Evolutionary conservation across 208 protist genomes (phyloP).

Genomic region (Acanthamoeba castellanii): DNA sequence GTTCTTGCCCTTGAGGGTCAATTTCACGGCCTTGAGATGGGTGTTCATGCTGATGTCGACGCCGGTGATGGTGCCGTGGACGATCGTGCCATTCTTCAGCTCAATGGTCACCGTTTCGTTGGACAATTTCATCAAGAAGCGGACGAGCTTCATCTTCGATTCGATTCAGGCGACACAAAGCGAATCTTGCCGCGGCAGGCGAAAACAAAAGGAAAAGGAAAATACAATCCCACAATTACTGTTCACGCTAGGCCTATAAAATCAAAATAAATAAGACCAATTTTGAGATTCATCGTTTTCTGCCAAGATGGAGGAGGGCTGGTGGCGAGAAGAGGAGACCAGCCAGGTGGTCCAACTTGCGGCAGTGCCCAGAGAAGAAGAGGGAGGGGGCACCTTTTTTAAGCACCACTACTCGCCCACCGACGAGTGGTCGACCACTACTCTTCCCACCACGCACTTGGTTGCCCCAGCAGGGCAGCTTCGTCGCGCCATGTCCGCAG

Average conservation of each 20-base stretch:
- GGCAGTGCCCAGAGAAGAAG: too few species aligned
- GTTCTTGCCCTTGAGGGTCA: slow-evolving; percentile 97
- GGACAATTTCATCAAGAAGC: slow-evolving; percentile 98
- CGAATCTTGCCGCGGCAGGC: background rate
- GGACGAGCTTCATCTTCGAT: slow-evolving; percentile 90
- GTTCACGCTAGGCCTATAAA: too few species aligned
- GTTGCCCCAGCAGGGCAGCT: background rate
- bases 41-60: slow-evolving; percentile 98
- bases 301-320: too few species aligned
- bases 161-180: background rate
- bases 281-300: too few species aligned
- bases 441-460: too few species aligned
- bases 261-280: too few species aligned
- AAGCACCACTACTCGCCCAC: too few species aligned
- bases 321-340: too few species aligned
- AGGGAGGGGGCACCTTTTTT: too few species aligned
- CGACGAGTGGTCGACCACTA: too few species aligned
- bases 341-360: too few species aligned
- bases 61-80: slow-evolving; percentile 93
- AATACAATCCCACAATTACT: background rate
- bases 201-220: background rate
- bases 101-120: slow-evolving; percentile 98
- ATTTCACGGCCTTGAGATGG: slow-evolving; percentile 97
- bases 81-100: slow-evolving; percentile 98
- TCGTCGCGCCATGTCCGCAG: background rate